A percentile compares a stretch with the other conserved stretches of the same genome.
These are phyloP conservation scores for Exophiala bonariae DNA, from an alignment of 2,329 filamentous ascomycete species.

Conservation along the genomic window DNA sequence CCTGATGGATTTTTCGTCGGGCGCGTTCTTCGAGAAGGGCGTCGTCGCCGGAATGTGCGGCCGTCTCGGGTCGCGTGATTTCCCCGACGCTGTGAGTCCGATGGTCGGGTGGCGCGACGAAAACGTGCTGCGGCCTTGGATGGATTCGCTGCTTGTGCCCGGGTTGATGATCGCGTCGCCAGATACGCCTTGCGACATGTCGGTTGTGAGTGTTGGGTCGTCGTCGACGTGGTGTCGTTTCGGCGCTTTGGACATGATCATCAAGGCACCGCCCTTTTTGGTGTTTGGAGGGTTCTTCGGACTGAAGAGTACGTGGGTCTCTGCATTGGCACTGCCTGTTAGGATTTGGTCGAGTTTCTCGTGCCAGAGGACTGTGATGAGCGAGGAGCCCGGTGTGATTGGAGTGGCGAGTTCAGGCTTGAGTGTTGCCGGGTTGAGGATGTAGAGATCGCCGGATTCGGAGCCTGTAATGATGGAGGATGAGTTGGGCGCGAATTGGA, in stretches of 20 bases:
- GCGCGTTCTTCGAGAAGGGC: slow-evolving; percentile 86
- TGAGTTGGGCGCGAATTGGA: slow-evolving; percentile 82
- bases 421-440: slow-evolving; percentile 89
- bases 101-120: slow-evolving; percentile 65
- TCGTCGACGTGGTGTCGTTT: slow-evolving; percentile 97
- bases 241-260: slow-evolving; percentile 88
- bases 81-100: slow-evolving; percentile 76
- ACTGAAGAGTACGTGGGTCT: slow-evolving; percentile 88
- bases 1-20: slow-evolving; percentile 85
- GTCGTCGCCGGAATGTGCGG: slow-evolving; percentile 84
- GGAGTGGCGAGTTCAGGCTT: slow-evolving; percentile 80
- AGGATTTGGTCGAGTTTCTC: slow-evolving; percentile 93
- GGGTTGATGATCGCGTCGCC: slow-evolving; percentile 77
- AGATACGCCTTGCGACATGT: slow-evolving; percentile 70
- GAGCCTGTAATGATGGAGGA: slow-evolving; percentile 89
- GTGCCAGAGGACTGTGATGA: slow-evolving; percentile 90
- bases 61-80: slow-evolving; percentile 74
- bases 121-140: slow-evolving; percentile 52
- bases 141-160: slow-evolving; percentile 21
- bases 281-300: slow-evolving; percentile 64
- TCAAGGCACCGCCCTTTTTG: slow-evolving; percentile 77
- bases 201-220: slow-evolving; percentile 81
- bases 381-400: slow-evolving; percentile 78
- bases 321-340: slow-evolving; percentile 86
- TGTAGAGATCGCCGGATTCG: slow-evolving; percentile 79